Evolutionary conservation across 177 flowering plant genomes (phyloP), one percentile per base, ranked within the genome.

Genomic region (Tripterygium wilfordii): DNA sequence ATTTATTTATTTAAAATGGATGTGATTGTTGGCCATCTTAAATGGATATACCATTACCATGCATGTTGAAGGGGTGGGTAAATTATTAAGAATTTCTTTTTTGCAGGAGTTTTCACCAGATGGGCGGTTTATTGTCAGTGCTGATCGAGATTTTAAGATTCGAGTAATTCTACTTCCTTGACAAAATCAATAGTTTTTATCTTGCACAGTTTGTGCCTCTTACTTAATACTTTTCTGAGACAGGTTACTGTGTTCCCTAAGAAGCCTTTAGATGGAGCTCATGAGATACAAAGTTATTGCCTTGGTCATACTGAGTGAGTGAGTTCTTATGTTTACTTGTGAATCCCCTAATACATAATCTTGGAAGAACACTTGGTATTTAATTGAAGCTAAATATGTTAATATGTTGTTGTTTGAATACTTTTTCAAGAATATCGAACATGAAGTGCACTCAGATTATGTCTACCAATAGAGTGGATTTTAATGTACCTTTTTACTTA

Each of bases 91-190:
- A 0, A n/a, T 27, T 40, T 13, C 29, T 20, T 45, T 26, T 40
- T 22, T 78, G 72, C 82, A 91, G 98, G 85, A 84, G 44, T 86
- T 92, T 60, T 88, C 98, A 28, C 91, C 91, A 8, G 83, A 84
- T 75, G 98, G 94, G 31, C 53, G 54, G 43, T 89, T 72, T 68
- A 68, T 92, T 52, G 54, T 79, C 51, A 84, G 83, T 69, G 88
- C 98, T 40, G 96, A 92, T 62, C 79, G 97, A 16, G 98, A 92
- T 68, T 86, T 76, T 50, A 92, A 92, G 76, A 92, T 89, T 65
- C 91, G 98, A 51, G 98, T 92, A 79, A 67, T 18, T 22, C 45
- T 23, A 35, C 49, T 36, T 36, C 38, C 18, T 37, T 27, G n/a
- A n/a, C n/a, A n/a, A n/a, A n/a, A n/a, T n/a, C n/a, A n/a, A n/a